Percentiles rank a stretch among this genome's conserved stretches.
These are phyloP conservation scores for Bryoglossum gracile DNA, from an alignment of 495 filamentous ascomycete genomes.

Conservation along the genomic window DNA sequence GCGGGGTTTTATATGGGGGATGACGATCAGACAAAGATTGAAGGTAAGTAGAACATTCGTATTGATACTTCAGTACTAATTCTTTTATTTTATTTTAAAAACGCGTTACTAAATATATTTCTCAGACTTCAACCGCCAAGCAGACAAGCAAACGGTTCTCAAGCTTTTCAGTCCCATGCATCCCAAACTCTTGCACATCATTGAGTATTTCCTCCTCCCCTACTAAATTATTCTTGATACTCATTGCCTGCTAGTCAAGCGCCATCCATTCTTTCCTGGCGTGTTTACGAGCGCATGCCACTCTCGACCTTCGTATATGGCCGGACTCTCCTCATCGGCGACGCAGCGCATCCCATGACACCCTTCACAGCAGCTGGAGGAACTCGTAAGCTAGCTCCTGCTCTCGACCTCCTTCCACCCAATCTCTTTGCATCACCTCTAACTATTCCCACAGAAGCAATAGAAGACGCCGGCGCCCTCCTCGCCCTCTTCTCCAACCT, in stretches of 20 bases:
- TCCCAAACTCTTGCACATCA: neutral
- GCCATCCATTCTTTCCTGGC: neutral
- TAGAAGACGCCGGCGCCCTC: constrained; percentile 4
- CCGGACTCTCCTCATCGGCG: constrained; percentile 1
- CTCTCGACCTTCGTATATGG: neutral
- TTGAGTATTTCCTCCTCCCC: neutral
- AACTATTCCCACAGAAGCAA: too few species aligned
- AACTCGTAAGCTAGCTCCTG: too few species aligned
- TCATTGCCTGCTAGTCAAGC: neutral
- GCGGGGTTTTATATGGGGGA: neutral
- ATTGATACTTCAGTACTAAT: too few species aligned
- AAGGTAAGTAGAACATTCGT: too few species aligned
- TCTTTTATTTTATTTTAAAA: too few species aligned
- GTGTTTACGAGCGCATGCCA: neutral
- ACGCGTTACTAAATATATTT: neutral
- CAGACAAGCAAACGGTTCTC: neutral
- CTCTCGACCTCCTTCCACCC: too few species aligned
- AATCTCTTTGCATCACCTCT: too few species aligned
- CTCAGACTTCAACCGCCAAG: neutral
- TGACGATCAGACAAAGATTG: neutral
- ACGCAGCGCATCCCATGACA: constrained; percentile 4
- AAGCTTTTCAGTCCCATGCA: neutral
- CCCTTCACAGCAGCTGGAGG: neutral
- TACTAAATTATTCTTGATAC: neutral
- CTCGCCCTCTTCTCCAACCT: neutral